Conservation (phyloP, 2,329 filamentous ascomycete genomes). For the Chaetomiaceae sp. region DNA sequence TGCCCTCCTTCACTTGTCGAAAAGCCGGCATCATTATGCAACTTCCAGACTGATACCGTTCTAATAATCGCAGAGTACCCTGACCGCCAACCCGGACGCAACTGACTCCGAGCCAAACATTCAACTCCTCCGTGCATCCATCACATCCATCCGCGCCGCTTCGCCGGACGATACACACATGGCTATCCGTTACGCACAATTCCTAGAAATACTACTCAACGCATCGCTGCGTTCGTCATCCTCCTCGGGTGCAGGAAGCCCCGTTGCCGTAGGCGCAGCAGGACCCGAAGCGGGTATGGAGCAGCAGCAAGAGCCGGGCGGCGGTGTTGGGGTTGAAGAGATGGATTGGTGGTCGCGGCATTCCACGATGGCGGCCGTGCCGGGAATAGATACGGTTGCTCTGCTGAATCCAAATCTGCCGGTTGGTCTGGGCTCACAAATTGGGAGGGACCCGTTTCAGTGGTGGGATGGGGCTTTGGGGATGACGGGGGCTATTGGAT, state of each 20-base stretch:
- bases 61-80: no score
- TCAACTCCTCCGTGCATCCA: constrained; percentile 1
- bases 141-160: background rate
- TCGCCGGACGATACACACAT: constrained; percentile 1
- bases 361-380: background rate
- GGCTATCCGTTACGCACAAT: background rate
- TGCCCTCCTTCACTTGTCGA: background rate
- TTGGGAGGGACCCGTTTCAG: background rate
- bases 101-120: background rate
- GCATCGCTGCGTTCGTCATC: background rate
- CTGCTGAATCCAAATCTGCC: background rate
- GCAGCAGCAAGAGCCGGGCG: background rate
- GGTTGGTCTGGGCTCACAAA: background rate
- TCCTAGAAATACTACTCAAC: background rate
- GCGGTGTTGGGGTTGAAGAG: background rate
- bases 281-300: background rate
- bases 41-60: no score
- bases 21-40: no score
- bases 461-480: constrained; percentile 1
- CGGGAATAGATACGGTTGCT: background rate
- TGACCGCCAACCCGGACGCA: background rate
- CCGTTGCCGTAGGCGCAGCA: background rate
- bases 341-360: background rate
- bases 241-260: background rate
- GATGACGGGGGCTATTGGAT: background rate